Percentiles rank a stretch among this genome's conserved stretches.
phyloP scores from a whole-genome alignment of 1,284 basidiomycete species.

The Paramarasmius palmivorus region DNA sequence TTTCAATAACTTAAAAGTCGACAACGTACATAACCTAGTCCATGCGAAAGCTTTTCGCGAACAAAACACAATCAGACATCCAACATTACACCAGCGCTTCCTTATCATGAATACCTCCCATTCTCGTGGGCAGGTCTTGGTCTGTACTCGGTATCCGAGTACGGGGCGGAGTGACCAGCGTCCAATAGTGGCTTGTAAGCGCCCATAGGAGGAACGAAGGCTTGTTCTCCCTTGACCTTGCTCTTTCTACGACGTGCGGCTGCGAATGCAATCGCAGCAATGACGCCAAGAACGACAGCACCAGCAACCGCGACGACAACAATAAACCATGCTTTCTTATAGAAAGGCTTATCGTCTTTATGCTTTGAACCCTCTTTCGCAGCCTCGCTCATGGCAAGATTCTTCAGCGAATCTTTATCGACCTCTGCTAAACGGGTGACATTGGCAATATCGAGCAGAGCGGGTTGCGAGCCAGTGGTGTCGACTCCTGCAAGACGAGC shows the following conservation, averaged over 20 bases:
- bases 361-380: neutral
- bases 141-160: neutral
- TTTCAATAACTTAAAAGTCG: no score
- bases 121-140: no score
- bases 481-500: neutral
- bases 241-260: conserved; percentile 4
- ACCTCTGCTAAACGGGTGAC: neutral
- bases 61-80: no score
- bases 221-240: conserved; percentile 5
- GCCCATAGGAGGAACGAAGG: conserved; percentile 11
- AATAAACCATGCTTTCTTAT: conserved; percentile 6
- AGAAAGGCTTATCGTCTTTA: neutral
- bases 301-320: conserved; percentile 2
- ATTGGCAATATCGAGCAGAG: conserved; percentile 3
- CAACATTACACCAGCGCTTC: no score
- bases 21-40: no score
- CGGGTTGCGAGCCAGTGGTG: conserved; percentile 4
- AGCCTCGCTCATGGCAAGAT: neutral
- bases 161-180: conserved; percentile 1
- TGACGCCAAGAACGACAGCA: neutral
- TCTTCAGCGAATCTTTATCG: neutral
- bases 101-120: no score
- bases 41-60: no score
- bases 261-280: neutral
- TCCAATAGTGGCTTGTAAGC: conserved; percentile 8